These are phyloP conservation scores for Pleurozium schreberi DNA, from an alignment of 225 moss, liverwort and hornwort genomes.

Conservation along the genomic window DNA sequence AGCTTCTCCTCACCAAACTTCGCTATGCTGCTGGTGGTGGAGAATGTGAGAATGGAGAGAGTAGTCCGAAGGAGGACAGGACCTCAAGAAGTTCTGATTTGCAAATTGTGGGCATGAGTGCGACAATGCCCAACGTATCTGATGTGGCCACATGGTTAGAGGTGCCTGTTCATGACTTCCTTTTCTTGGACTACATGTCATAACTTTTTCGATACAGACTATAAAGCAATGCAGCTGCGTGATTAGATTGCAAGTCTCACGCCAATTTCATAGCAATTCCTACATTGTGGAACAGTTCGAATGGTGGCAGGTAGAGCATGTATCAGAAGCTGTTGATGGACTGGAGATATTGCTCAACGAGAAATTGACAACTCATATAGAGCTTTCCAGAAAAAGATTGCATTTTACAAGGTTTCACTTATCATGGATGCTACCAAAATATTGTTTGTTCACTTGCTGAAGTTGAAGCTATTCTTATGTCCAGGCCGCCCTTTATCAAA, in stretches of 20 bases:
- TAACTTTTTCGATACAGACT: background rate
- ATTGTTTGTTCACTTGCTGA: background rate
- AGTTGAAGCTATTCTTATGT: constrained; percentile 1
- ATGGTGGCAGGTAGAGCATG: background rate
- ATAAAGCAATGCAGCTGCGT: background rate
- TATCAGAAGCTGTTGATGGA: background rate
- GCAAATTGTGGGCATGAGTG: constrained; percentile 98
- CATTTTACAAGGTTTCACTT: background rate
- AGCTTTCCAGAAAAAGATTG: background rate
- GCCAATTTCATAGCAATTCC: background rate
- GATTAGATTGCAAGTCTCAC: background rate
- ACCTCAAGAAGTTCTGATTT: constrained; percentile 46
- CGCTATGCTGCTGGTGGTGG: constrained; percentile 87
- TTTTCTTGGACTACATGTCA: background rate
- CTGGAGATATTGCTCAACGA: background rate
- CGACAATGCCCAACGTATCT: constrained; percentile 82
- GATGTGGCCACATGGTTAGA: constrained; percentile 88
- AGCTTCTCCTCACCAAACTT: constrained; percentile 90
- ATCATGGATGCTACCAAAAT: background rate
- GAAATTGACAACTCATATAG: background rate
- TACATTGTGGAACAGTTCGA: background rate
- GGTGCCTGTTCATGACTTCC: constrained; percentile 22
- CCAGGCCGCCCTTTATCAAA: constrained; percentile 83
- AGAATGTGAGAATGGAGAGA: constrained; percentile 22
- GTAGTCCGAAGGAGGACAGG: constrained; percentile 26